phyloP scores from a whole-genome alignment of 2,329 filamentous ascomycete species.

The Pestalotiopsis sp. region DNA sequence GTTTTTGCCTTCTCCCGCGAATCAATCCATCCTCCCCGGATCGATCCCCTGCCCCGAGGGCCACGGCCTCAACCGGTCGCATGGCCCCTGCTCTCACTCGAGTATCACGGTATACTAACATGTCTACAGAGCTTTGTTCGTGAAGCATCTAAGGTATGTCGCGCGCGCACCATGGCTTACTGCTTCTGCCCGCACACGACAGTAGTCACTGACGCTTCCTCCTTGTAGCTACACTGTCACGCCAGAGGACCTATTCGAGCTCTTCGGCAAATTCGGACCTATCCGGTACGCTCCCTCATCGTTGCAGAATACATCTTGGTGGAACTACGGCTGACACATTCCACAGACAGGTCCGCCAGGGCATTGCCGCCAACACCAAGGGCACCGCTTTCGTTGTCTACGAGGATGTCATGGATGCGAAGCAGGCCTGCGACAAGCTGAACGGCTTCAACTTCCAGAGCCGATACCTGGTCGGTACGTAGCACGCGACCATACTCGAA shows the following conservation, averaged over 20 bases:
- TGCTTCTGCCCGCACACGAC: background rate
- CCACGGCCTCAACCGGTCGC: conserved; percentile 3
- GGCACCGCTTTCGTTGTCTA: conserved; percentile 99
- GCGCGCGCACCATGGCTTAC: conserved; percentile 44
- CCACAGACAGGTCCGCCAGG: conserved; percentile 91
- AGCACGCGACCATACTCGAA: conserved; percentile 6
- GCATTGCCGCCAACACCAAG: conserved; percentile 95
- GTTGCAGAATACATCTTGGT: conserved; percentile 50
- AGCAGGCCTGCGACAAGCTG: conserved; percentile 97
- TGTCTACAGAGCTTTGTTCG: conserved; percentile 86
- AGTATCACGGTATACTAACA: conserved; percentile 23
- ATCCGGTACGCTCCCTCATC: conserved; percentile 68
- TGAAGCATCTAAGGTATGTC: conserved; percentile 92
- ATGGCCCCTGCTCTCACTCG: conserved; percentile 6
- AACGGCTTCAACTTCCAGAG: conserved; percentile 99
- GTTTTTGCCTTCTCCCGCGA: conserved; percentile 31
- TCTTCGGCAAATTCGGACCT: conserved; percentile 93
- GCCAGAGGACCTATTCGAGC: conserved; percentile 95
- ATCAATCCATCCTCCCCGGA: background rate
- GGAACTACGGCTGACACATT: conserved; percentile 22
- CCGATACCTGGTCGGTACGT: conserved; percentile 94
- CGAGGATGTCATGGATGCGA: conserved; percentile 98
- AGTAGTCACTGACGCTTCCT: conserved; percentile 20
- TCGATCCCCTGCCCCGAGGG: conserved; percentile 10
- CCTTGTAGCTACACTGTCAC: conserved; percentile 90